Conservation (phyloP, 768 basidiomycete genomes). For the Phaffia tasmanica region DNA sequence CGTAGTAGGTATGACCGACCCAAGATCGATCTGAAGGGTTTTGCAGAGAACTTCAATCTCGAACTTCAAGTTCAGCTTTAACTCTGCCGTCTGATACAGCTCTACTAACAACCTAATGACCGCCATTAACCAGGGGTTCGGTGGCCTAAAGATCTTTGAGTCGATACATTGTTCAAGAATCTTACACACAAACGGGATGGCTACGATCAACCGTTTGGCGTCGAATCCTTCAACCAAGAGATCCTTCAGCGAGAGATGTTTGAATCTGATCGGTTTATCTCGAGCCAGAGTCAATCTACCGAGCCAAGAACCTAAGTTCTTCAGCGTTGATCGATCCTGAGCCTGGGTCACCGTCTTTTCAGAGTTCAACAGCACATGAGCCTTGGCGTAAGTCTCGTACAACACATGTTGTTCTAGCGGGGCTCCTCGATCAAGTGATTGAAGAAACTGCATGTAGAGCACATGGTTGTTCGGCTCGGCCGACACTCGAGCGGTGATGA, state of each 20-base stretch:
- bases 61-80: conserved; percentile 93
- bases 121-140: conserved; percentile 98
- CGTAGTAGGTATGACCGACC: conserved; percentile 68
- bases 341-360: conserved; percentile 78
- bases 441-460: conserved; percentile 86
- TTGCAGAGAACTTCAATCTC: conserved; percentile 97
- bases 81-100: conserved; percentile 91
- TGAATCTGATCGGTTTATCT: conserved; percentile 82
- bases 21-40: conserved; percentile 73
- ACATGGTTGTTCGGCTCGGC: conserved; percentile 95
- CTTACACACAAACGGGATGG: conserved; percentile 97
- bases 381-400: conserved; percentile 88
- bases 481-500: conserved; percentile 89
- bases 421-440: conserved; percentile 56
- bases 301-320: conserved; percentile 92
- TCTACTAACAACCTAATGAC: conserved; percentile 83
- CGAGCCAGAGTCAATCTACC: conserved; percentile 86
- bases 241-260: conserved; percentile 92
- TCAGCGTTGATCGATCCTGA: conserved; percentile 72
- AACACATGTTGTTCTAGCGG: conserved; percentile 62
- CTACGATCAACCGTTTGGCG: conserved; percentile 75
- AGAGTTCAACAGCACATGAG: conserved; percentile 72
- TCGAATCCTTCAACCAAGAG: conserved; percentile 94
- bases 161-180: conserved; percentile 79
- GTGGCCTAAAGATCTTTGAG: conserved; percentile 86